Evolutionary conservation across 108 stramenopile species (phyloP), one percentile per base, ranked within the genome.

Genomic region (Nitzschia palea): DNA sequence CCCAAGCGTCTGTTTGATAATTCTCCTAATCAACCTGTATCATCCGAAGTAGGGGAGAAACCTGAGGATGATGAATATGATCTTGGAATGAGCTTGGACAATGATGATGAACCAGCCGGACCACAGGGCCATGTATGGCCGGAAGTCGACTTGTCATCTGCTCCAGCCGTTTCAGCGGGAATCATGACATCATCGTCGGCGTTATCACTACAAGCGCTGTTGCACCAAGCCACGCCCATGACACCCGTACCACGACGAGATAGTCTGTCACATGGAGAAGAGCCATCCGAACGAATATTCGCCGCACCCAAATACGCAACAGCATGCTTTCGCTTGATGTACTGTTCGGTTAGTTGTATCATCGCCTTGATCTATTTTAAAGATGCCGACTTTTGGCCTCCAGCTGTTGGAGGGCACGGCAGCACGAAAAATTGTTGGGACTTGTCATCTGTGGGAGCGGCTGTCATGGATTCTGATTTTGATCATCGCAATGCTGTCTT

Each of bases 241-340:
- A n/a, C 33, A 2, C 51, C 51, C 4, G 34, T 17, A 55, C 33
- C 63, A 14, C 3, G 44, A 31, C 27, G 45, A 37, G 55, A 55
- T 1, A 59, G 58, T 20, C 6, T 56, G 20, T 26, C 45, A 32
- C 47, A 54, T 26, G 26, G 42, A 50, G 25, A 53, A 15, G 17
- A 12, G 23, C 15, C 32, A 18, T 47, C 60, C 6, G 47, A 63
- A 18, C 72, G 83, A 18, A 62, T 86, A 22, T 87, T 85, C 66
- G 74, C 80, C 10, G 86, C 88, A 37, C 91, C 91, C n/a, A 77
- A 89, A 32, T 80, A 77, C 59, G 91, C 91, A 28, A 93, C 91
- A 10, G 91, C 88, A 10, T 77, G 82, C 9, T 93, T 93, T 71
- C 88, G 91, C 5, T 52, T 86, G 22, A 32, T 85, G 15, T 84